These are phyloP conservation scores for Termitomyces sp. DNA, from an alignment of 768 basidiomycete species.

Conservation along the genomic window DNA sequence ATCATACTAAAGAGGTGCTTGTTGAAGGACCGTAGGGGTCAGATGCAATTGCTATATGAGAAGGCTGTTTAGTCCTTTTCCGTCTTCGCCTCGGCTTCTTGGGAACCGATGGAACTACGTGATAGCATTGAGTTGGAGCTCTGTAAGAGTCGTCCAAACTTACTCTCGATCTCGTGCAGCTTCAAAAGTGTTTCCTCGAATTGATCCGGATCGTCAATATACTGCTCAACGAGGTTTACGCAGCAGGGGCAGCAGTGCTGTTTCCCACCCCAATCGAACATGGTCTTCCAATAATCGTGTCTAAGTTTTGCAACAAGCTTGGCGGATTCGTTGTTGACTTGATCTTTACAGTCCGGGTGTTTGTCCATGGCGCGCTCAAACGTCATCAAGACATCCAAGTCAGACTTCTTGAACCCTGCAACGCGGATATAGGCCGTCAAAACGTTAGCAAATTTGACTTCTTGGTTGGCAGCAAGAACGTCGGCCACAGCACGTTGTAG, in stretches of 20 bases:
- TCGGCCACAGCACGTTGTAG: conserved; percentile 16
- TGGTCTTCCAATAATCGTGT: conserved; percentile 14
- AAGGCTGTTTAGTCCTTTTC: background rate
- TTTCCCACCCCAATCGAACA: conserved; percentile 12
- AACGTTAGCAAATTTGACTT: conserved; percentile 14
- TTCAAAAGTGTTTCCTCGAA: conserved; percentile 1
- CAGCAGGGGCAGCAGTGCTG: conserved; percentile 13
- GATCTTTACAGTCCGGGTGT: conserved; percentile 12
- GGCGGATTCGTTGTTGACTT: conserved; percentile 9
- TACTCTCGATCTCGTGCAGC: conserved; percentile 1
- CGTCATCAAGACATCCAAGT: conserved; percentile 8
- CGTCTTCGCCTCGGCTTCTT: conserved; percentile 9
- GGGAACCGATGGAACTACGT: background rate
- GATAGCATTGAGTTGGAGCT: background rate
- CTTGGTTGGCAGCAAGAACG: conserved; percentile 14
- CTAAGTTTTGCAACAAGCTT: conserved; percentile 12
- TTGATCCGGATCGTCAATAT: conserved; percentile 8
- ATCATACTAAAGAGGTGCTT: conserved; percentile 5
- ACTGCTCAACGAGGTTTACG: conserved; percentile 9
- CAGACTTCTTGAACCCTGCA: conserved; percentile 11
- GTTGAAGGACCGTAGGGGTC: conserved; percentile 15
- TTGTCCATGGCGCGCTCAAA: conserved; percentile 15
- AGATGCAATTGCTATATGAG: conserved; percentile 1
- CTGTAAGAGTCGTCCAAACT: background rate
- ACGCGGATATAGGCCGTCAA: conserved; percentile 12